These are phyloP conservation scores for Rhodotorula sp. DNA, from an alignment of 1,284 basidiomycete species.

Conservation along the genomic window DNA sequence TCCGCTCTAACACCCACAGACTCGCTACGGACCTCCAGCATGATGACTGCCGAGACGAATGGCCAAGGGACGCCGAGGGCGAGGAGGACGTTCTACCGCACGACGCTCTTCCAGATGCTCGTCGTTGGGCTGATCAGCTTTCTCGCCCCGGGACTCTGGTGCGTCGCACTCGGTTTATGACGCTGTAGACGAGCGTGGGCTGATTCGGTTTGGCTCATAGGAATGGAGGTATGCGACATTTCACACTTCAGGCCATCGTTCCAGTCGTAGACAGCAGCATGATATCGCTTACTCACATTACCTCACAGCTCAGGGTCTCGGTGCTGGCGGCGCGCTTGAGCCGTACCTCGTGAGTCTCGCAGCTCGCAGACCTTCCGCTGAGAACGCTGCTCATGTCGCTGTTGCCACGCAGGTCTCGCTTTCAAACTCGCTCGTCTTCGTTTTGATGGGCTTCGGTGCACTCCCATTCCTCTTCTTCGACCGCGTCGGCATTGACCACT, in stretches of 20 bases:
- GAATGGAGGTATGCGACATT: not conserved
- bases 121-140: conserved; percentile 6
- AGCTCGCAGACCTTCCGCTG: not conserved
- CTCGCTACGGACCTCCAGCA: not conserved
- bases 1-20: too few species aligned
- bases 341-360: conserved; percentile 9
- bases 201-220: not conserved
- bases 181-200: not conserved
- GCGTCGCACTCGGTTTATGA: too few species aligned
- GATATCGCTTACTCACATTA: too few species aligned
- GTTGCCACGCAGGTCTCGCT: not conserved
- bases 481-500: too few species aligned
- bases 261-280: too few species aligned
- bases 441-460: conserved; percentile 3
- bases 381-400: not conserved
- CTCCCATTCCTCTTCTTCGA: not conserved
- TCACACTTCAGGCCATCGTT: not conserved
- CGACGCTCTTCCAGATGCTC: conserved; percentile 3
- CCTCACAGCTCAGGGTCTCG: conserved; percentile 1
- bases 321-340: conserved; percentile 16
- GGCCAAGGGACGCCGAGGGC: not conserved
- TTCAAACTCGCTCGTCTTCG: not conserved
- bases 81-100: not conserved
- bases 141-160: conserved; percentile 34
- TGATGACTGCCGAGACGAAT: not conserved